phyloP scores from a whole-genome alignment of 2,329 filamentous ascomycete genomes.

The Teratosphaeria pseudoeucalypti region DNA sequence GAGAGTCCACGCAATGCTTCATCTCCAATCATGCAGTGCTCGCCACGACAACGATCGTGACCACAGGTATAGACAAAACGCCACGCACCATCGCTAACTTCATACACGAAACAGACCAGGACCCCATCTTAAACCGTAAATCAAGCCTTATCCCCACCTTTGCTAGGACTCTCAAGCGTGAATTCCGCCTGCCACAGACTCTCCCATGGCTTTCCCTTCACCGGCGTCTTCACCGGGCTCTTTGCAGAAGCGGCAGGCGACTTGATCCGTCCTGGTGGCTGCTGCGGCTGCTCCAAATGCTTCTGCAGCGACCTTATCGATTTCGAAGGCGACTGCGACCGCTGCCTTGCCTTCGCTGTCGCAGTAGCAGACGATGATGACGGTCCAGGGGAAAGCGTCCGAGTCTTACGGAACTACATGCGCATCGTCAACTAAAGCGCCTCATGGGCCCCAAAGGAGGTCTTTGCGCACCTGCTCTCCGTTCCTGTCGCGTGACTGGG shows the following conservation, averaged over 20 bases:
- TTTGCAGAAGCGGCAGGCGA: conserved; percentile 2
- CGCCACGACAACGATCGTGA: background rate
- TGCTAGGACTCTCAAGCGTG: conserved; percentile 22
- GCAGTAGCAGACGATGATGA: conserved; percentile 4
- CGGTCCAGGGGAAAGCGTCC: background rate
- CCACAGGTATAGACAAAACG: background rate
- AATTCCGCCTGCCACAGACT: conserved; percentile 23
- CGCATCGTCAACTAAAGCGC: background rate
- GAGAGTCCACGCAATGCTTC: background rate
- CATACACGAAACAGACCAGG: background rate
- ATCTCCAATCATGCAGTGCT: background rate
- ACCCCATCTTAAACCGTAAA: background rate
- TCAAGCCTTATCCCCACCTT: conserved; percentile 1
- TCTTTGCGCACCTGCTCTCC: conserved; percentile 35
- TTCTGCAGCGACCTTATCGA: conserved; percentile 22
- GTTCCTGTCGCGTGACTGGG: background rate
- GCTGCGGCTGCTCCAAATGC: conserved; percentile 14
- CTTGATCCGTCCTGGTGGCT: background rate
- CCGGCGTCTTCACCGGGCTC: conserved; percentile 11
- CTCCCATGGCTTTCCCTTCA: conserved; percentile 18
- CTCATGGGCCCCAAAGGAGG: conserved; percentile 31
- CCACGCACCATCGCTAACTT: background rate
- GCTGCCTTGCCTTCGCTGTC: conserved; percentile 3
- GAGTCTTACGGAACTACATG: background rate
- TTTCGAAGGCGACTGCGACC: conserved; percentile 22